Evolutionary conservation across 345 rosid genomes (phyloP).

Genomic region (Populus deltoides): DNA sequence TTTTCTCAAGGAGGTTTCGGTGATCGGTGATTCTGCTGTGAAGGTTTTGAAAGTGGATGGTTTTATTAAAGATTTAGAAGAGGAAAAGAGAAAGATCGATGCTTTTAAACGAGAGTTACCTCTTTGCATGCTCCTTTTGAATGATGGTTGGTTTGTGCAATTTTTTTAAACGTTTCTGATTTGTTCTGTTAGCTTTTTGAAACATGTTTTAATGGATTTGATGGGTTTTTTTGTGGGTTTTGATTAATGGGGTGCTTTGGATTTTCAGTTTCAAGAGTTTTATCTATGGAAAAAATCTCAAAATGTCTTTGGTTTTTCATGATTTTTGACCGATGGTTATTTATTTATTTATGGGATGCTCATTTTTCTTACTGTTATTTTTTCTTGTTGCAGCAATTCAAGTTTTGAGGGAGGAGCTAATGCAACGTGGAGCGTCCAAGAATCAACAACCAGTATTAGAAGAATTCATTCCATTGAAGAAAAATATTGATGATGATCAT

Average conservation of each 20-base stretch:
- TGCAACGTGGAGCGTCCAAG: conserved; percentile 36
- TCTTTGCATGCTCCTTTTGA: conserved; percentile 69
- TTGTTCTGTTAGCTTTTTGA: not conserved
- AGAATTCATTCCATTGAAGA: conserved; percentile 67
- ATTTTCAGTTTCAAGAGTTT: not conserved
- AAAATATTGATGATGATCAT: conserved; percentile 6
- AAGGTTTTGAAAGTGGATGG: conserved; percentile 46
- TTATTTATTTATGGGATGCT: not conserved
- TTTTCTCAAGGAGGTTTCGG: conserved; percentile 45
- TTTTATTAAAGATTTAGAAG: conserved; percentile 59
- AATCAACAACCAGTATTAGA: conserved; percentile 62
- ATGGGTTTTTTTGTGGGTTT: not conserved
- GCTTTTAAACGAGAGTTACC: conserved; percentile 82
- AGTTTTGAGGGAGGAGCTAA: conserved; percentile 47
- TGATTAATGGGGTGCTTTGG: not conserved
- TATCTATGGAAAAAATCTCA: not conserved
- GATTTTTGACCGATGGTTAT: conserved; percentile 2
- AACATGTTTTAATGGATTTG: not conserved
- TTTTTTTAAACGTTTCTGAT: not conserved
- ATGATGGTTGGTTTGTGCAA: conserved; percentile 57
- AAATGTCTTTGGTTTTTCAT: conserved; percentile 5
- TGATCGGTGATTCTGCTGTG: conserved; percentile 43
- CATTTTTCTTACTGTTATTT: not conserved
- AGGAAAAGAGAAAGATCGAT: conserved; percentile 75
- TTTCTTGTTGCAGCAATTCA: conserved; percentile 54